Base-by-base conservation (phyloP, 2,329 filamentous ascomycete genomes). In the Clarireedia homoeocarpa region DNA sequence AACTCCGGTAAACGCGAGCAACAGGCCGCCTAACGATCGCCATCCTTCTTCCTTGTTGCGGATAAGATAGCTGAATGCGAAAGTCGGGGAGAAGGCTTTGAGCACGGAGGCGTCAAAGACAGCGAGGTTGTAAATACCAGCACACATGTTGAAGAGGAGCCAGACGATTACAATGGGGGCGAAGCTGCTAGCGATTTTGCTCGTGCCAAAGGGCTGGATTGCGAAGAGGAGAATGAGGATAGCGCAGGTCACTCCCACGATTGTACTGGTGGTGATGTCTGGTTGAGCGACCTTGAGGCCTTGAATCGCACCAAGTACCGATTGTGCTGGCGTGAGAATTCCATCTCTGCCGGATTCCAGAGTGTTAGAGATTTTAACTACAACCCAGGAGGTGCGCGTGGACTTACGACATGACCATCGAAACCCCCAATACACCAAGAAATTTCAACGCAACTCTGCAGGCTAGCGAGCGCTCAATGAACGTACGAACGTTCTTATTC, bases 1-100 rank as follows among this genome's bases (percentile, higher is more conserved):
- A n/a, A 88, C 85, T 17, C 84, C 87, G 2, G 88, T 91, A 64
- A 91, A 91, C 2, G 84, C 80, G 9, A 91, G 77, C 2, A 91
- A 70, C 20, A 91, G 80, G 4, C 88, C 87, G n/a, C 84, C 85
- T 1, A 89, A 74, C 57, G 78, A 80, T 57, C 74, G 75, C 84
- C 85, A 88, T 0, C 82, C 84, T 5, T 78, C 73, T 3, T 78
- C 74, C 53, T 77, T 75, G 63, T 85, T 82, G 14, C 80, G 75
- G 20, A 79, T 69, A 40, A 88, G 75, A 65, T 83, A 88, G 3
- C 74, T 67, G 55, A 84, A 80, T 3, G 82, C 83, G 57, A 78
- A 85, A 59, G 77, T 79, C 0, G 80, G 80, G 40, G 73, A 79
- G 60, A 83, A 83, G 0, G 80, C 80, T 64, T 77, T 71, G 27